These are phyloP conservation scores for Penicillium goetzii DNA, from an alignment of 495 filamentous ascomycete genomes.

Conservation along the genomic window DNA sequence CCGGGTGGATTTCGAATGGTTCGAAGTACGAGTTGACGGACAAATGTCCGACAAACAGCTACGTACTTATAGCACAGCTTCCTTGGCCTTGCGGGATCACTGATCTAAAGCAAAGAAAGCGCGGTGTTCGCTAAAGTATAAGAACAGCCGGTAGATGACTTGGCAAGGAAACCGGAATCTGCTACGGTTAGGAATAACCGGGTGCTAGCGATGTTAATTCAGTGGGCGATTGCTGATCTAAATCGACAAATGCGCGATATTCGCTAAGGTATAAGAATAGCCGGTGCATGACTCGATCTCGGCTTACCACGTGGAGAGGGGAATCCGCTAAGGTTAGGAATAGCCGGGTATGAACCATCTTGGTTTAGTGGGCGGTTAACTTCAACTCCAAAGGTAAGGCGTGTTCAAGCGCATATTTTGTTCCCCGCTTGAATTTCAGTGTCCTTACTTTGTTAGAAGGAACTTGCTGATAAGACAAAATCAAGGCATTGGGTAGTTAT, in stretches of 20 bases:
- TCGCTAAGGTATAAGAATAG: slow-evolving; percentile 35
- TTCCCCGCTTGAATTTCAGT: neutral
- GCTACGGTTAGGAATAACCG: neutral
- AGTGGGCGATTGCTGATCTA: neutral
- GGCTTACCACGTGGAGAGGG: slow-evolving; percentile 12
- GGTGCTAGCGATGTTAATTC: too few species aligned
- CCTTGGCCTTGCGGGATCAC: too few species aligned
- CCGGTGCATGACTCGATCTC: slow-evolving; percentile 13
- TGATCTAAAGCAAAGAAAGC: neutral
- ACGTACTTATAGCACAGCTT: too few species aligned
- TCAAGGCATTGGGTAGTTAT: neutral
- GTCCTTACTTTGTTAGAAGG: neutral
- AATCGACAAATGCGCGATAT: slow-evolving; percentile 18
- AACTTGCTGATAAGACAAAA: neutral
- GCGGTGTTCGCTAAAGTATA: slow-evolving; percentile 1
- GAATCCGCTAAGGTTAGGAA: slow-evolving; percentile 30
- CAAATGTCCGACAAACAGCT: neutral
- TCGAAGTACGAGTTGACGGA: neutral
- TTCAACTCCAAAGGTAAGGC: neutral
- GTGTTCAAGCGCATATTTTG: neutral
- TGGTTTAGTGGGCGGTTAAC: slow-evolving; percentile 5
- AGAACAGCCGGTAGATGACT: neutral
- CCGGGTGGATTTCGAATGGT: neutral
- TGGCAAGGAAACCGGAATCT: too few species aligned
- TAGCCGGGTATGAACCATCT: slow-evolving; percentile 24